Evolutionary conservation across 257 asterid species (phyloP).

Genomic region (Vinca minor): DNA sequence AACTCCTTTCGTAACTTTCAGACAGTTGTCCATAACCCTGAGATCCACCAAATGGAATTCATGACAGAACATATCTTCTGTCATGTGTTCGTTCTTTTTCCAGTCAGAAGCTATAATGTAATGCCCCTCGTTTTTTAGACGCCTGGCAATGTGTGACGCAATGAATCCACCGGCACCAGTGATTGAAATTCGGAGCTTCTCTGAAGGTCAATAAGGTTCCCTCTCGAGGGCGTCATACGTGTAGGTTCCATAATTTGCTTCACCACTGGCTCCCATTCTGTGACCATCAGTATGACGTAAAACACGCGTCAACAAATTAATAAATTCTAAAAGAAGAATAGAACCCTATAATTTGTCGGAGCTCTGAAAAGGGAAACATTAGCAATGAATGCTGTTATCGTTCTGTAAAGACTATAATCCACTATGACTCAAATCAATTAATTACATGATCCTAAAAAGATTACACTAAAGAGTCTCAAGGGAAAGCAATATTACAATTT

Average conservation of each 20-base stretch:
- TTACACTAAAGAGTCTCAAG: too few relatives aligned
- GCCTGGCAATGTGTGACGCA: constrained; percentile 81
- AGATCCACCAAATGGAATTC: constrained; percentile 83
- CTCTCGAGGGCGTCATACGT: constrained; percentile 61
- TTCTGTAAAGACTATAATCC: background rate
- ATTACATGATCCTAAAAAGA: background rate
- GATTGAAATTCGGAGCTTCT: constrained; percentile 63
- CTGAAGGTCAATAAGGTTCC: constrained; percentile 74
- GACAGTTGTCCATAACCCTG: constrained; percentile 86
- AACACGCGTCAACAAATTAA: background rate
- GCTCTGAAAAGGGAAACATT: background rate
- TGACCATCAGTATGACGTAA: background rate
- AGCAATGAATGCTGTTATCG: background rate
- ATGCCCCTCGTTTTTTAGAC: constrained; percentile 75
- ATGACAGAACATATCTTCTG: constrained; percentile 77
- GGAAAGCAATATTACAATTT: background rate
- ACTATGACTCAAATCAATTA: background rate
- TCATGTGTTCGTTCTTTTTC: constrained; percentile 88
- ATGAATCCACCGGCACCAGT: constrained; percentile 87
- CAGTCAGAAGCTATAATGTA: constrained; percentile 81
- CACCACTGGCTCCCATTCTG: constrained; percentile 56
- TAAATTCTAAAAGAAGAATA: background rate
- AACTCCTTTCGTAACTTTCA: constrained; percentile 55
- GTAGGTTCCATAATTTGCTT: constrained; percentile 42
- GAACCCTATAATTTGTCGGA: background rate